Percentiles rank a stretch among this genome's conserved stretches.
phyloP scores from a whole-genome alignment of 2,329 filamentous ascomycete genomes.

The Talaromyces sp. region DNA sequence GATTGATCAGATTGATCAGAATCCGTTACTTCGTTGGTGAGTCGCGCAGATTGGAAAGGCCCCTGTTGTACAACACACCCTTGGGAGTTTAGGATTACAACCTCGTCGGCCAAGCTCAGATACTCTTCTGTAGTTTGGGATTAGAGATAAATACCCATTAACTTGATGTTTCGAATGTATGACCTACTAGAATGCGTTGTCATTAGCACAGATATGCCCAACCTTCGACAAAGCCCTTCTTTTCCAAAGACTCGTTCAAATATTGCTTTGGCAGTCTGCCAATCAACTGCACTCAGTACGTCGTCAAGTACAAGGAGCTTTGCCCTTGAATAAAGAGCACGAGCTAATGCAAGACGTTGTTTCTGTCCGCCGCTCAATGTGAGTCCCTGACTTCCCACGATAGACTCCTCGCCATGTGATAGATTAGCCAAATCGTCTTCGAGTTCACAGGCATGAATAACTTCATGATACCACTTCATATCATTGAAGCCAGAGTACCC shows the following conservation, averaged over 20 bases:
- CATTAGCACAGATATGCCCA: conserved; percentile 11
- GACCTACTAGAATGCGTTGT: conserved; percentile 10
- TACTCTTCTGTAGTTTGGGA: too few species aligned
- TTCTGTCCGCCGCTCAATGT: conserved; percentile 53
- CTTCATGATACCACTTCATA: conserved; percentile 25
- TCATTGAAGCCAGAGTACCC: conserved; percentile 25
- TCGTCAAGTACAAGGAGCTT: conserved; percentile 13
- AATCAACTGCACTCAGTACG: conserved; percentile 15
- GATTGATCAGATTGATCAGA: too few species aligned
- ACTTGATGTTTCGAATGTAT: too few species aligned
- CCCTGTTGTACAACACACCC: too few species aligned
- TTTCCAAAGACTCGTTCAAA: conserved; percentile 14
- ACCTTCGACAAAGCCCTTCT: conserved; percentile 7
- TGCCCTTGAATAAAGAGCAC: conserved; percentile 48
- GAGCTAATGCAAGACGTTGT: conserved; percentile 47
- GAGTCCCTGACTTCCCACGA: conserved; percentile 51
- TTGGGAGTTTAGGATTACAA: too few species aligned
- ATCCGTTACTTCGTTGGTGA: too few species aligned
- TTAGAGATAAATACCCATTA: too few species aligned
- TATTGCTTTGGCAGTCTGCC: conserved; percentile 2
- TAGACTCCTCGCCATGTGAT: conserved; percentile 41
- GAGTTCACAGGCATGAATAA: conserved; percentile 29
- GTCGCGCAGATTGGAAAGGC: too few species aligned
- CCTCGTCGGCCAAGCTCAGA: too few species aligned
- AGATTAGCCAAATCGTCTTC: conserved; percentile 40